Percentiles rank a stretch among this genome's conserved stretches.
Evolutionary conservation across 2,329 filamentous ascomycete species (phyloP).

Genomic region (Phaeosphaeria sp.): DNA sequence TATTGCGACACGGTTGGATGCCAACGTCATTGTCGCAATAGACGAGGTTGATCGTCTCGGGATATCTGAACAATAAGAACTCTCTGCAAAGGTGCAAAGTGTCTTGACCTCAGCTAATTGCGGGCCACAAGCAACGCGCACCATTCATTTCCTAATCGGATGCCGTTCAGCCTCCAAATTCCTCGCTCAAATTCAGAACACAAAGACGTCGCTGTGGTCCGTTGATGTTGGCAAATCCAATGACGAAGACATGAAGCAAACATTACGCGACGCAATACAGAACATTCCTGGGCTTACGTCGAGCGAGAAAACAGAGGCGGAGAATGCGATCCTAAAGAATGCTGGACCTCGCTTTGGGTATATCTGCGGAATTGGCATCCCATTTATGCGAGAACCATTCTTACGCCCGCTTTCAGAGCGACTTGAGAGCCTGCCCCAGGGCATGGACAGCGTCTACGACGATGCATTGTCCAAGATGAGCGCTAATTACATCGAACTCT

Average conservation of each 20-base stretch:
- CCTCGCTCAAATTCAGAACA: neutral
- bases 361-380: neutral
- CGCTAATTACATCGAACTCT: neutral
- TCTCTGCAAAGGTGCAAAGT: neutral
- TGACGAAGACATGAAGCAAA: neutral
- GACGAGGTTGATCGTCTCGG: neutral
- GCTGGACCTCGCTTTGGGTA: neutral
- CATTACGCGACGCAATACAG: neutral
- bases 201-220: neutral
- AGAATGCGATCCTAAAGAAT: neutral
- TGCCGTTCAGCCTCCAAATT: neutral
- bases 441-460: neutral
- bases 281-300: neutral
- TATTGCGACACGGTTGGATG: neutral
- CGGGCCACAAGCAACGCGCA: neutral
- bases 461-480: neutral
- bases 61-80: neutral
- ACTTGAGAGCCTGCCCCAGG: neutral
- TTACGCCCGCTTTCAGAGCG: neutral
- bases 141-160: neutral
- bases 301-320: neutral
- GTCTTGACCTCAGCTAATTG: neutral
- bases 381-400: constrained; percentile 1
- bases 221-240: neutral
- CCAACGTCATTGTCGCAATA: neutral